Conservation (phyloP, 306 rosid genomes). For the Abrus pulchellus region DNA sequence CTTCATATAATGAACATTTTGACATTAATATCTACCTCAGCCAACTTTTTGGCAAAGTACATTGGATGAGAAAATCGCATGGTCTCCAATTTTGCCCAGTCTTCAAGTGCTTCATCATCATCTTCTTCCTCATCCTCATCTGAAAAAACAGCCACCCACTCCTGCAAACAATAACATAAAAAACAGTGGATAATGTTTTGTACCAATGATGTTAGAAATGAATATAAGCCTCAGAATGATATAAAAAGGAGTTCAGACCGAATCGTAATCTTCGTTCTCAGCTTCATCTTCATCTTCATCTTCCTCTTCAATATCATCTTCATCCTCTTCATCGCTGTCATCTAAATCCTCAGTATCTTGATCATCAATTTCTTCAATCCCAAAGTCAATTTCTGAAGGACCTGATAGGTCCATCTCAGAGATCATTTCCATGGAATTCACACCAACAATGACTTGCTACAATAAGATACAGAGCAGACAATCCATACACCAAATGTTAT, state of each 20-base stretch:
- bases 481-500: constrained; percentile 35
- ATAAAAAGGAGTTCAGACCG: constrained; percentile 60
- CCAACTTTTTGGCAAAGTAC: constrained; percentile 86
- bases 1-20: constrained; percentile 40
- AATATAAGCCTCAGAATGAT: constrained; percentile 27
- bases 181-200: constrained; percentile 40
- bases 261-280: constrained; percentile 71
- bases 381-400: constrained; percentile 88
- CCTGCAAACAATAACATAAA: constrained; percentile 66
- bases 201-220: constrained; percentile 31
- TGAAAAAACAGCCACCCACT: constrained; percentile 85
- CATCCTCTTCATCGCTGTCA: constrained; percentile 60
- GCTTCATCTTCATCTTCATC: neutral
- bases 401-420: constrained; percentile 81
- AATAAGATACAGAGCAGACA: constrained; percentile 45
- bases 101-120: constrained; percentile 73
- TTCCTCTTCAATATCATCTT: constrained; percentile 60
- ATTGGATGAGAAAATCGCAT: constrained; percentile 93
- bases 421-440: constrained; percentile 89
- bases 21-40: constrained; percentile 70
- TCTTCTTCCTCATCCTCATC: constrained; percentile 75
- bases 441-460: constrained; percentile 97
- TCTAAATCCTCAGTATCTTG: constrained; percentile 67
- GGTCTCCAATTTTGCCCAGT: constrained; percentile 92
- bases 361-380: constrained; percentile 86